Conservation (phyloP, 495 filamentous ascomycete species). For the Aspergillus haitiensis region DNA sequence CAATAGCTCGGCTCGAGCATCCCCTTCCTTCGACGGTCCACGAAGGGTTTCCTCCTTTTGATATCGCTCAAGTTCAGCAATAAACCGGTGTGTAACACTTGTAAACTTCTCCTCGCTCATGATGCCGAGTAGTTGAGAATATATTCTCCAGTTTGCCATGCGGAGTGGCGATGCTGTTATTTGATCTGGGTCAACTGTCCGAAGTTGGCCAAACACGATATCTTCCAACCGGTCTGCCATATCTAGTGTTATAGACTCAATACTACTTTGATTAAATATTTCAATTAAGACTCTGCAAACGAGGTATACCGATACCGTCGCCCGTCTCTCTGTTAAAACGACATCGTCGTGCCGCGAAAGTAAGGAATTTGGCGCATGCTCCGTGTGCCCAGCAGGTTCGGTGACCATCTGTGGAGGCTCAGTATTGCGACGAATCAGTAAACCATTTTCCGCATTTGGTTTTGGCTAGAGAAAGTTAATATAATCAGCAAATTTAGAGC, state of each 20-base stretch:
- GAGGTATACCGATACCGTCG: slow-evolving; percentile 90
- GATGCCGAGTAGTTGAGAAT: slow-evolving; percentile 83
- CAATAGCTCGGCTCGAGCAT: slow-evolving; percentile 78
- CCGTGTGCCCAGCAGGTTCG: slow-evolving; percentile 30
- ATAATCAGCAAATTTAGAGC: slow-evolving; percentile 1
- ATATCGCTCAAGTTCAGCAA: slow-evolving; percentile 72
- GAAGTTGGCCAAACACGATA: slow-evolving; percentile 91
- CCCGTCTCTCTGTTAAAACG: slow-evolving; percentile 76
- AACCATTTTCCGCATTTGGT: slow-evolving; percentile 35
- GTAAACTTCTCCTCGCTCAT: slow-evolving; percentile 92
- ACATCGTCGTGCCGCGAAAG: slow-evolving; percentile 66
- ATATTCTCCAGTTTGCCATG: slow-evolving; percentile 92
- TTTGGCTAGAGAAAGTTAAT: slow-evolving; percentile 30
- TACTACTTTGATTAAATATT: slow-evolving; percentile 84
- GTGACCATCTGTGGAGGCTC: slow-evolving; percentile 45
- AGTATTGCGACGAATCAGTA: slow-evolving; percentile 54
- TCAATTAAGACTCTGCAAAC: slow-evolving; percentile 92
- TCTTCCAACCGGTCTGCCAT: slow-evolving; percentile 89
- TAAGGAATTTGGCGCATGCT: slow-evolving; percentile 35
- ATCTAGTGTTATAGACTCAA: slow-evolving; percentile 77
- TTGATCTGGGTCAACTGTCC: slow-evolving; percentile 80
- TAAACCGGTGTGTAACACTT: slow-evolving; percentile 77
- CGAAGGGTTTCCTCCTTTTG: slow-evolving; percentile 71
- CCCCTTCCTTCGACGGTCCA: slow-evolving; percentile 64
- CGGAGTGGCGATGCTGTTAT: slow-evolving; percentile 75